A percentile compares a stretch with the other conserved stretches of the same genome.
Conservation (phyloP, 2,329 filamentous ascomycete species). For the Huntiella moniliformis region DNA sequence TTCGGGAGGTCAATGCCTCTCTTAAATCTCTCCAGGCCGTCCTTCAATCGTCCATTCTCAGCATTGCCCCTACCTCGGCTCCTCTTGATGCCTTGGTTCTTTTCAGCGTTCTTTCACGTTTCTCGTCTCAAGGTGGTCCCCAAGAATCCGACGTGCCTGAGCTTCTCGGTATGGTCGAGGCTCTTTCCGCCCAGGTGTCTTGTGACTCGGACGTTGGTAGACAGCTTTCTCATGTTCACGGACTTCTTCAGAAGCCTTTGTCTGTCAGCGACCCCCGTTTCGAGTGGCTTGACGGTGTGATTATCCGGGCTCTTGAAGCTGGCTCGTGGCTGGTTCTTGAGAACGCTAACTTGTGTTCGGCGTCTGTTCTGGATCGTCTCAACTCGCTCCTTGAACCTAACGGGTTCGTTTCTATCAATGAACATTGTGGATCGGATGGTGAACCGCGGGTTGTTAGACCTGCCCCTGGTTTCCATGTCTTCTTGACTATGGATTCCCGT, state of each 20-base stretch:
- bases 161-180: constrained; percentile 22
- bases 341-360: constrained; percentile 91
- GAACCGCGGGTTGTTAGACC: constrained; percentile 63
- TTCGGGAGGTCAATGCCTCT: constrained; percentile 46
- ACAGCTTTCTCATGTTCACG: constrained; percentile 29
- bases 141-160: constrained; percentile 17
- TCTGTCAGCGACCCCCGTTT: constrained; percentile 60
- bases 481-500: constrained; percentile 79
- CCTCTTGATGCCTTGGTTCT: constrained; percentile 30
- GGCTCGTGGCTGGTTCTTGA: constrained; percentile 90
- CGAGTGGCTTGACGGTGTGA: constrained; percentile 86
- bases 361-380: constrained; percentile 80
- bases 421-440: constrained; percentile 70
- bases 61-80: constrained; percentile 27
- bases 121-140: constrained; percentile 16
- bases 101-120: constrained; percentile 29
- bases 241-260: constrained; percentile 32
- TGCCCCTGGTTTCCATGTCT: constrained; percentile 75
- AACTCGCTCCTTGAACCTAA: constrained; percentile 89
- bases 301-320: constrained; percentile 68
- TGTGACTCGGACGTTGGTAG: constrained; percentile 26
- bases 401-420: constrained; percentile 76
- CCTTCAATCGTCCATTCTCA: constrained; percentile 32
- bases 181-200: constrained; percentile 24
- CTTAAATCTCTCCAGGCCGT: constrained; percentile 31